Evolutionary conservation across 805 yeast species (phyloP).

Genomic region (Candida berthetii): DNA sequence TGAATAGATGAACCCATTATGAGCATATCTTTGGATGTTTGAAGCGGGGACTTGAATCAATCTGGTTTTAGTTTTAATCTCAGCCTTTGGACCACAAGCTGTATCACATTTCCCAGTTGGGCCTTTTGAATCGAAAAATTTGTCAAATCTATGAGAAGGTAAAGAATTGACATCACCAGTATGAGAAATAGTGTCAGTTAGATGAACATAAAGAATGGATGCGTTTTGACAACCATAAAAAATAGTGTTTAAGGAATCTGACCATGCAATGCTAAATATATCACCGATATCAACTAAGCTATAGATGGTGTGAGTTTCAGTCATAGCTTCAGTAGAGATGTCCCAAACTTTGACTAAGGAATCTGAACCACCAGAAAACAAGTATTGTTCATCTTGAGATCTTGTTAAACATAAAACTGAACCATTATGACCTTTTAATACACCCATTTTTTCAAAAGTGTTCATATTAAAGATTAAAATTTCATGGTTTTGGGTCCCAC

Average conservation of each 20-base stretch:
- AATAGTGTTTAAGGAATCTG: slow-evolving; percentile 49
- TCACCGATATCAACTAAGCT: slow-evolving; percentile 89
- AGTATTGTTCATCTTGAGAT: slow-evolving; percentile 43
- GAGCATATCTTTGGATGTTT: slow-evolving; percentile 77
- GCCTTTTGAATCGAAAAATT: slow-evolving; percentile 86
- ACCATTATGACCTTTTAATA: slow-evolving; percentile 58
- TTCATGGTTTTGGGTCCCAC: slow-evolving; percentile 87
- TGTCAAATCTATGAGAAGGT: slow-evolving; percentile 69
- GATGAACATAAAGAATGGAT: slow-evolving; percentile 65
- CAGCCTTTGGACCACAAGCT: background rate
- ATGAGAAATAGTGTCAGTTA: slow-evolving; percentile 16
- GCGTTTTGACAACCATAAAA: slow-evolving; percentile 94
- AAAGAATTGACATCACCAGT: slow-evolving; percentile 27
- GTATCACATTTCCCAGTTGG: slow-evolving; percentile 54
- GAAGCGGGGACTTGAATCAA: slow-evolving; percentile 63
- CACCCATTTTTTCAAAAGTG: slow-evolving; percentile 51
- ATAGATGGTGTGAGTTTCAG: slow-evolving; percentile 66
- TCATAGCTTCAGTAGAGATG: slow-evolving; percentile 32
- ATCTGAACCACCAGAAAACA: slow-evolving; percentile 87
- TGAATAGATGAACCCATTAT: slow-evolving; percentile 83
- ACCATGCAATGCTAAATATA: slow-evolving; percentile 77
- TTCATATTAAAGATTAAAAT: slow-evolving; percentile 64
- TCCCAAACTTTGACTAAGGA: slow-evolving; percentile 87
- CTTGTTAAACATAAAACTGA: slow-evolving; percentile 68
- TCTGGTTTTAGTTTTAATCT: slow-evolving; percentile 11